Percentiles rank a stretch among this genome's conserved stretches.
phyloP scores from a whole-genome alignment of 2,329 filamentous ascomycete genomes.

The Aureobasidium uvarum region DNA sequence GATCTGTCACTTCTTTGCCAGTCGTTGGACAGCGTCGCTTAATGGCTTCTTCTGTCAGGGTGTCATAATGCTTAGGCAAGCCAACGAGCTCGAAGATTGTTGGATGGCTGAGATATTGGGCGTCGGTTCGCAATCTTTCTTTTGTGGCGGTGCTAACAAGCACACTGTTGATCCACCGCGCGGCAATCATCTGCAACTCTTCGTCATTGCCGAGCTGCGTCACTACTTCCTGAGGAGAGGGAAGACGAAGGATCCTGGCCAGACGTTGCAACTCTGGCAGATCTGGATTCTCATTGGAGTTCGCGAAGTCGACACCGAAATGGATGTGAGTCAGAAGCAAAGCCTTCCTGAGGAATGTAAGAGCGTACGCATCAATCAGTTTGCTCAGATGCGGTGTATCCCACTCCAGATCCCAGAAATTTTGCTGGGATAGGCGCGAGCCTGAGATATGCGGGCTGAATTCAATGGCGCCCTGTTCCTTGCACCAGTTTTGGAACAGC shows the following conservation, averaged over 20 bases:
- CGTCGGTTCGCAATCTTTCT: slow-evolving; percentile 41
- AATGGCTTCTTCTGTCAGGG: slow-evolving; percentile 87
- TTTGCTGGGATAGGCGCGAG: neutral
- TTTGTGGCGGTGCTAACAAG: slow-evolving; percentile 36
- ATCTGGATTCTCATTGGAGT: slow-evolving; percentile 44
- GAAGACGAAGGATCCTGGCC: slow-evolving; percentile 70
- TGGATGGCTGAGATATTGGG: slow-evolving; percentile 66
- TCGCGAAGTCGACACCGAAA: slow-evolving; percentile 79
- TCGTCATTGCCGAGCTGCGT: slow-evolving; percentile 51
- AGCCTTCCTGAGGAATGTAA: slow-evolving; percentile 85
- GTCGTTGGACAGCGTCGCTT: slow-evolving; percentile 80
- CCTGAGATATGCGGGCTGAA: slow-evolving; percentile 1
- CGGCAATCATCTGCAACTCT: slow-evolving; percentile 52
- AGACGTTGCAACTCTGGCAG: slow-evolving; percentile 72
- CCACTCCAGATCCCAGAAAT: neutral
- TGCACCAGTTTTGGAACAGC: slow-evolving; percentile 17
- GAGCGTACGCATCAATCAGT: slow-evolving; percentile 67
- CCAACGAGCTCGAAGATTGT: slow-evolving; percentile 93
- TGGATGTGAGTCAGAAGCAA: slow-evolving; percentile 81
- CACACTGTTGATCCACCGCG: slow-evolving; percentile 70
- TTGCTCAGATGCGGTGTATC: slow-evolving; percentile 6
- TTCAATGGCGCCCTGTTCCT: neutral
- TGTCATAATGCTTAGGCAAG: slow-evolving; percentile 87
- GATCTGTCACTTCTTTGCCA: slow-evolving; percentile 86
- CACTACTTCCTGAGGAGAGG: slow-evolving; percentile 76